Conservation (phyloP, 208 protist genomes). For the Leishmania guyanensis region DNA sequence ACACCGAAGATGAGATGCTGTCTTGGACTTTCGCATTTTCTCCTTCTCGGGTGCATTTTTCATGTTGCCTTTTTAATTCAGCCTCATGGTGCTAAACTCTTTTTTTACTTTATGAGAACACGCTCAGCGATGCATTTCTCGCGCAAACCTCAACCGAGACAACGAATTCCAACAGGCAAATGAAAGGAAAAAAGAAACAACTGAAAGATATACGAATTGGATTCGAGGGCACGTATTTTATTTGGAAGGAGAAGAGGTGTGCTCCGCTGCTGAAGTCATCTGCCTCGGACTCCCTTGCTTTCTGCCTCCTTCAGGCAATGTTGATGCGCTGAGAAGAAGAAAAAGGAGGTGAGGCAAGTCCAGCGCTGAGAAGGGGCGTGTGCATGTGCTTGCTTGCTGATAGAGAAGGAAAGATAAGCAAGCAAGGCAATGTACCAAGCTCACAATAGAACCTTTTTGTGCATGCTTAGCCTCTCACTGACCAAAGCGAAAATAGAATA, state of each 20-base stretch:
- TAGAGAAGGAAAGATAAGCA: background rate
- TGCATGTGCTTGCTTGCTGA: background rate
- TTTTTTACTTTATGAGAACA: background rate
- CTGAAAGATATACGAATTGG: background rate
- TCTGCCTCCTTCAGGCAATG: background rate
- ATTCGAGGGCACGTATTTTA: conserved; percentile 13
- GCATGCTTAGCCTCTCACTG: background rate
- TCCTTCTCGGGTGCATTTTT: background rate
- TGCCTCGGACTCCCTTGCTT: background rate
- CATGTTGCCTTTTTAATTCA: conserved; percentile 19
- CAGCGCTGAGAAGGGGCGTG: background rate
- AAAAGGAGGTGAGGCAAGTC: background rate
- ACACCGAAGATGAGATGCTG: background rate
- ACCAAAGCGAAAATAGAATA: background rate
- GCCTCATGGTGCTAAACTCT: conserved; percentile 6
- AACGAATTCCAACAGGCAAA: background rate
- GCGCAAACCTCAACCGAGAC: background rate
- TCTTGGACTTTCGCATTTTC: background rate
- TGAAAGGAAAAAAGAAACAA: conserved; percentile 5
- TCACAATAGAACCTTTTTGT: background rate
- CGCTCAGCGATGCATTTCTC: background rate
- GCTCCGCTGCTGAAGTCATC: background rate
- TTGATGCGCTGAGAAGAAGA: background rate
- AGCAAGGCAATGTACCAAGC: background rate
- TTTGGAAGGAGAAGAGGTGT: background rate